Evolutionary conservation across 2,329 filamentous ascomycete species (phyloP).

Genomic region (Aspergillus carbonarius): DNA sequence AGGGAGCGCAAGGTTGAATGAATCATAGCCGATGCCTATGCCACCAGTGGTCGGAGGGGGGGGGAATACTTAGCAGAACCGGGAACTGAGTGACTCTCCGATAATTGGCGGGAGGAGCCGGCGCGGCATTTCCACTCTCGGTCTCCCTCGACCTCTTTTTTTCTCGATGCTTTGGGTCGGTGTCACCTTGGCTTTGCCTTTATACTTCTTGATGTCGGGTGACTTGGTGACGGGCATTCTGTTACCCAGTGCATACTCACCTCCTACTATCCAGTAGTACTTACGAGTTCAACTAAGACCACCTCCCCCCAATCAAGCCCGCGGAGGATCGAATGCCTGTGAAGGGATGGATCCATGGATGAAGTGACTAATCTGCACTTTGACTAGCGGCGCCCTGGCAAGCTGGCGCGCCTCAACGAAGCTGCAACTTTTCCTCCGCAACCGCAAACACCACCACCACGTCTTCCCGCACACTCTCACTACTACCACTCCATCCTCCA

Average conservation of each 20-base stretch:
- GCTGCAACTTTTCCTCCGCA: not conserved
- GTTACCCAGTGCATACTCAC: too few species aligned
- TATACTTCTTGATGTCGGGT: not conserved
- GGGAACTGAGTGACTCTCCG: not conserved
- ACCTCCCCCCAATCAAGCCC: too few species aligned
- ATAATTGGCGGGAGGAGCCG: not conserved
- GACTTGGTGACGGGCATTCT: too few species aligned
- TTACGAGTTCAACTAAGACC: too few species aligned
- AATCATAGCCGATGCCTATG: slow-evolving; percentile 4
- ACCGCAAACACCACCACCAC: not conserved
- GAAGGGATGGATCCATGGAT: too few species aligned
- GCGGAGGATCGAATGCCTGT: too few species aligned
- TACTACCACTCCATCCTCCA: not conserved
- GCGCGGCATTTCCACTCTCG: not conserved
- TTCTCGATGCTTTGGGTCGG: not conserved
- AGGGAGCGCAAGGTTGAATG: not conserved
- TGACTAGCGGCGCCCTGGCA: not conserved
- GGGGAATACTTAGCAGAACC: not conserved
- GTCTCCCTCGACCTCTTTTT: not conserved
- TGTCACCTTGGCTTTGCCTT: not conserved
- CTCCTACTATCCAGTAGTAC: too few species aligned
- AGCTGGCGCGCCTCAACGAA: not conserved
- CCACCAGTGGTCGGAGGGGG: not conserved
- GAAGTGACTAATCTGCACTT: too few species aligned
- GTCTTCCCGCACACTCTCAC: not conserved